Conservation (phyloP, 305 asterid genomes). For the Rubia tinctorum region DNA sequence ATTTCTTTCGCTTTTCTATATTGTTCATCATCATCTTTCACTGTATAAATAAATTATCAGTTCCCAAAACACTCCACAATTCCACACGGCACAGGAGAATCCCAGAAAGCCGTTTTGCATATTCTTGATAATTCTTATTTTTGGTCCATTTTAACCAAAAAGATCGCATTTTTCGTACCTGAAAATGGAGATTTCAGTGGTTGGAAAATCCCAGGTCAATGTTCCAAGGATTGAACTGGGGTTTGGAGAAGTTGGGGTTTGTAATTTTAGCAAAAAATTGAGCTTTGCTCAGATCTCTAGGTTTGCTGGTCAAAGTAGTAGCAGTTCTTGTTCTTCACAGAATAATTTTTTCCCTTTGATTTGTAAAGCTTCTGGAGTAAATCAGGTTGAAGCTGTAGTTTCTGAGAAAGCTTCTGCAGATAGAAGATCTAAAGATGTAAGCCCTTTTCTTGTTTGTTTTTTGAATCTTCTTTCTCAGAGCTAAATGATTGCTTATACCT, state of each 20-base stretch:
- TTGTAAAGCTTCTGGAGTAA: constrained; percentile 27
- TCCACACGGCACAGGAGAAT: constrained; percentile 2
- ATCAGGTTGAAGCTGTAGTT: constrained; percentile 25
- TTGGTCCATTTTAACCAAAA: constrained; percentile 4
- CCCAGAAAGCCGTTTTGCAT: constrained; percentile 14
- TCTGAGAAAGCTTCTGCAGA: constrained; percentile 17
- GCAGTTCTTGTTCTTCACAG: constrained; percentile 14
- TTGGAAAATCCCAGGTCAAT: constrained; percentile 67
- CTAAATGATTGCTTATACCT: not conserved
- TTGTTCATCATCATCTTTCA: not conserved
- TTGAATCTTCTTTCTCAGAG: not conserved
- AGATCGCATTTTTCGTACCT: not conserved
- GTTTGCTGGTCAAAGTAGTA: constrained; percentile 27
- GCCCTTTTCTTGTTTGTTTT: constrained; percentile 8
- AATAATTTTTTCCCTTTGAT: constrained; percentile 22
- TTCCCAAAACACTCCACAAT: not conserved
- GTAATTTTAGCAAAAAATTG: constrained; percentile 45
- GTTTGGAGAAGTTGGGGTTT: constrained; percentile 37
- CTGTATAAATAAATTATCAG: constrained; percentile 1
- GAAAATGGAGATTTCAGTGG: constrained; percentile 59
- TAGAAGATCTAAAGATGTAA: constrained; percentile 29
- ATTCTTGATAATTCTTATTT: not conserved
- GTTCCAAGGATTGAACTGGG: constrained; percentile 33
- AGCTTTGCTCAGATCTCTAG: constrained; percentile 28
- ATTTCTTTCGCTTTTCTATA: not conserved